A percentile compares a stretch with the other conserved stretches of the same genome.
Evolutionary conservation across 495 filamentous ascomycete genomes (phyloP).

Genomic region (Penicillium robsamsonii): DNA sequence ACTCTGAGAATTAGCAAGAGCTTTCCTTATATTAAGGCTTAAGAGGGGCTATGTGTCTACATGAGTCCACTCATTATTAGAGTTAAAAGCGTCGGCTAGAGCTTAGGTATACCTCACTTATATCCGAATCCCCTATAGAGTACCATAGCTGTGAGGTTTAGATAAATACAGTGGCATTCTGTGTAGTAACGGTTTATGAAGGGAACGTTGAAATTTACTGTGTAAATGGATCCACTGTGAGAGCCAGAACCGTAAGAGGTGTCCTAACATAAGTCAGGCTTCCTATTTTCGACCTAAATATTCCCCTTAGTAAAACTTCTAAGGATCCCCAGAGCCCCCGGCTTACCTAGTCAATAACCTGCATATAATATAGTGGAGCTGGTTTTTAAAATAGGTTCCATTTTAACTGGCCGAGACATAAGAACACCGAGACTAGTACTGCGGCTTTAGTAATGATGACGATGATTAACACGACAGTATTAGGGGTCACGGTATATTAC

Average conservation of each 20-base stretch:
- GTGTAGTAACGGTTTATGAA: no score
- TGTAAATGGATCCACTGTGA: conserved; percentile 13
- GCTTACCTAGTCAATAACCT: conserved; percentile 14
- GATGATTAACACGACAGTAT: conserved; percentile 11
- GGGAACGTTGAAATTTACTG: conserved; percentile 14
- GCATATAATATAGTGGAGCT: conserved; percentile 10
- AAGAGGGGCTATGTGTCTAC: conserved; percentile 2
- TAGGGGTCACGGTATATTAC: conserved; percentile 10
- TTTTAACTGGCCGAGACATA: conserved; percentile 16
- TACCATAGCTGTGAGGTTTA: conserved; percentile 1
- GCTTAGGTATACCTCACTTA: no score
- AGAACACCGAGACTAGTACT: conserved; percentile 6
- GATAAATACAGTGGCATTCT: not conserved
- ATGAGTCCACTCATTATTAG: conserved; percentile 6
- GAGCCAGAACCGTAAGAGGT: conserved; percentile 1
- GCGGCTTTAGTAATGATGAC: conserved; percentile 10
- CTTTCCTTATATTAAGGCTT: conserved; percentile 1
- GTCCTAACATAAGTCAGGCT: not conserved
- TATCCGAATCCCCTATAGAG: no score
- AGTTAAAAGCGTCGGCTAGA: not conserved
- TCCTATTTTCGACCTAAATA: not conserved
- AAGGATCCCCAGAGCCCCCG: conserved; percentile 11
- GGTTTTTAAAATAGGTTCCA: conserved; percentile 8
- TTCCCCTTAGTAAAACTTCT: not conserved
- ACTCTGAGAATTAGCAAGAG: conserved; percentile 9